Percentiles rank a stretch among this genome's conserved stretches.
These are phyloP conservation scores for Paramarasmius palmivorus DNA, from an alignment of 1,284 basidiomycete species.

Conservation along the genomic window DNA sequence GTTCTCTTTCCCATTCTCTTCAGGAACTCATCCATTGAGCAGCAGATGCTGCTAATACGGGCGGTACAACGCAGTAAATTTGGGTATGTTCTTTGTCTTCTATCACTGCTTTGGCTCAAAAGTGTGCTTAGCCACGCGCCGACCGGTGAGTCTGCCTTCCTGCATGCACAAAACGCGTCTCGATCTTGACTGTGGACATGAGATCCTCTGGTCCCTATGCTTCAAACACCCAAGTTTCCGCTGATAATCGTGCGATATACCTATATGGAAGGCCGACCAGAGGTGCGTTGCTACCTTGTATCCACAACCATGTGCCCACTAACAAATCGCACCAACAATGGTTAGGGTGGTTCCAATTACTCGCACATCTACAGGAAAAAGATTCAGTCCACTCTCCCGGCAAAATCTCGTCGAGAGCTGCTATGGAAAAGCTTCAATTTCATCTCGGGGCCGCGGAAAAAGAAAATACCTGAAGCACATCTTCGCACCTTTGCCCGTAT, in stretches of 20 bases:
- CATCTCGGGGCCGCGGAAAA: slow-evolving; percentile 14
- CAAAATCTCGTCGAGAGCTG: slow-evolving; percentile 13
- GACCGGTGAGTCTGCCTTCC: too few relatives aligned
- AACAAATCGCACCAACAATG: too few relatives aligned
- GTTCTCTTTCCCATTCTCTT: too few relatives aligned
- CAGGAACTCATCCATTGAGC: too few relatives aligned
- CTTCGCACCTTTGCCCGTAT: slow-evolving; percentile 22
- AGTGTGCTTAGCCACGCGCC: too few relatives aligned
- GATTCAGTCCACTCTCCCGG: slow-evolving; percentile 16
- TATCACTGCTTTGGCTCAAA: too few relatives aligned
- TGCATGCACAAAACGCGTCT: too few relatives aligned
- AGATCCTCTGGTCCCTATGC: slow-evolving; percentile 18
- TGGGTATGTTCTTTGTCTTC: too few relatives aligned
- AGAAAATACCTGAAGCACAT: slow-evolving; percentile 18
- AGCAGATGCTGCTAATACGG: too few relatives aligned
- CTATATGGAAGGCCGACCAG: slow-evolving; percentile 19
- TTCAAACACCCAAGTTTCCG: slow-evolving; percentile 21
- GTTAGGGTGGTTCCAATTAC: slow-evolving; percentile 21
- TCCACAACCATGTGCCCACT: too few relatives aligned
- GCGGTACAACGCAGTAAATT: too few relatives aligned
- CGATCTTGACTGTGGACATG: slow-evolving; percentile 11
- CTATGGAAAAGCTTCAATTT: slow-evolving; percentile 5
- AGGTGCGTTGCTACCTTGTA: slow-evolving; percentile 9
- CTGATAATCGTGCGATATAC: slow-evolving; percentile 20
- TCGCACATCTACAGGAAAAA: slow-evolving; percentile 17